Evolutionary conservation across 768 basidiomycete species (phyloP), one percentile per base, ranked within the genome.

Genomic region (Mycena pura): DNA sequence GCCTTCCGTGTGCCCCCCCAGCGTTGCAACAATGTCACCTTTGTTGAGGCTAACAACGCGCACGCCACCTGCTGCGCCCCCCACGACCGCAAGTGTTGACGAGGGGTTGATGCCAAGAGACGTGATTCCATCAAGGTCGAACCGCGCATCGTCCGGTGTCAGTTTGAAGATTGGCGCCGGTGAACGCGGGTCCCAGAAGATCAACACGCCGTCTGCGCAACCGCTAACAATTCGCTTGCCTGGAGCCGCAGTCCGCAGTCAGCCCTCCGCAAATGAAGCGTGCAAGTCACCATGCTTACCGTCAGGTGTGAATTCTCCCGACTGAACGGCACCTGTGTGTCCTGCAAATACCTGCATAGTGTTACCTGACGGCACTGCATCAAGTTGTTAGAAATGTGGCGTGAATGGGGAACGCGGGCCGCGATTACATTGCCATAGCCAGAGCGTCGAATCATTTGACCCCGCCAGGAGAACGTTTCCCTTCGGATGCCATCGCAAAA

Each of bases 281-380:
- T 19, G 14, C 7, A 27, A 25, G n/a, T 19, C 4, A 34, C 13
- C 6, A 55, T 19, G 47, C 75, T 53, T 69, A 88, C 93, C 95
- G 73, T 95, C 93, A 11, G 96, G 93, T 0, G 94, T 95, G 76
- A 96, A 99, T 66, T 89, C 84, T 44, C 96, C 96, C 60, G 91
- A 90, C 45, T 92, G 89, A 5, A 95, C 89, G 6, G 95, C 76
- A 6, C 90, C 86, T 0, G 86, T 87, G 75, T 99, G 97, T 0
- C 94, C 94, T 2, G 93, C 91, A 68, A 99, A 93, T 8, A 99
- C 96, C 70, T 95, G 92, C 91, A 99, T 96, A 50, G 90, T 96
- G 65, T 86, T 91, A 40, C 97, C 97, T 6, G 91, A 92, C 3
- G 97, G 97, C 27, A 99, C 96, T 8, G 27, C 25, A 22, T 49